Evolutionary conservation across 208 protist species (phyloP).

Genomic region (Tritrichomonas musculus): DNA sequence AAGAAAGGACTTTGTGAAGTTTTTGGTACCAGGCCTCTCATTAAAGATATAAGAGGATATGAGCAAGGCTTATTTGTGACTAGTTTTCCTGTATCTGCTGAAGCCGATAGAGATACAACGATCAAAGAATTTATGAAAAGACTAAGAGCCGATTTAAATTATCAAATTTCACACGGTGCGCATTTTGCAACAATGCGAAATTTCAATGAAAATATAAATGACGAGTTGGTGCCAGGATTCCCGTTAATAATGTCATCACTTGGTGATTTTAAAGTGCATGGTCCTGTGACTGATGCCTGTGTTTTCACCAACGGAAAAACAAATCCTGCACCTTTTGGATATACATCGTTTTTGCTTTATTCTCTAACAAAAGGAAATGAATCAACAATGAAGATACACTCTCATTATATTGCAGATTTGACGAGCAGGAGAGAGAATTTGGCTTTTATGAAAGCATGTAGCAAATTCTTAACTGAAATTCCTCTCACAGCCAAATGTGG

Average conservation of each 20-base stretch:
- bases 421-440: too few species aligned
- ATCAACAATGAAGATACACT: too few species aligned
- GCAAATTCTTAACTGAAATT: too few species aligned
- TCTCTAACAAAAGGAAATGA: too few species aligned
- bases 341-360: too few species aligned
- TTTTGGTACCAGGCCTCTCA: background rate
- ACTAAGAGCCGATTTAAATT: background rate
- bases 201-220: too few species aligned
- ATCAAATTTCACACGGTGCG: background rate
- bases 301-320: too few species aligned
- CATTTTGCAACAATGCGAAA: background rate
- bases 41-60: background rate
- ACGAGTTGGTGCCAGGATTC: too few species aligned
- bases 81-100: background rate
- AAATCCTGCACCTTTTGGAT: too few species aligned
- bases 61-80: background rate
- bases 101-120: background rate
- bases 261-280: background rate
- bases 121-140: background rate
- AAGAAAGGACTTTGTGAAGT: background rate
- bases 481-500: too few species aligned
- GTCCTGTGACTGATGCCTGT: background rate
- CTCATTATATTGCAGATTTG: too few species aligned
- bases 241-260: background rate
- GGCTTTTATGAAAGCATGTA: too few species aligned